Evolutionary conservation across 1,284 basidiomycete species (phyloP).

Genomic region (Microbotryum lychnidis-dioicae): DNA sequence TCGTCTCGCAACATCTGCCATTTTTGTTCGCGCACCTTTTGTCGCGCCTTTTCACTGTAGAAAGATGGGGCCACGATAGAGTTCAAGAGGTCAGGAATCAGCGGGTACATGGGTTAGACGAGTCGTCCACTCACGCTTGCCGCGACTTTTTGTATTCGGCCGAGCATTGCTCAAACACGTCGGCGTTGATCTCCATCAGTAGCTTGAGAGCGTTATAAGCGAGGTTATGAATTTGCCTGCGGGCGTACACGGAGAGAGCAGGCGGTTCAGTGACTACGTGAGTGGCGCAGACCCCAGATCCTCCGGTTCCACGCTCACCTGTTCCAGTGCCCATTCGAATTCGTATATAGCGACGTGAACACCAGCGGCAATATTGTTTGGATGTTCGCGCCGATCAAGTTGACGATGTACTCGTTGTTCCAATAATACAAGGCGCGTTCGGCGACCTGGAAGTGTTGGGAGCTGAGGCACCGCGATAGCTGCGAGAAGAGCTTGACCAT

Average conservation of each 20-base stretch:
- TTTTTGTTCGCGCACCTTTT: slow-evolving; percentile 29
- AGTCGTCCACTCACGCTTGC: slow-evolving; percentile 55
- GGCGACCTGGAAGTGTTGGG: slow-evolving; percentile 98
- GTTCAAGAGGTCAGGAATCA: neutral
- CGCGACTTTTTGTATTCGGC: slow-evolving; percentile 87
- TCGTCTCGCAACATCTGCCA: slow-evolving; percentile 31
- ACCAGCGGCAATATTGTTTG: slow-evolving; percentile 85
- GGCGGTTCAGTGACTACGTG: neutral
- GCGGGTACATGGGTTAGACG: too few relatives aligned
- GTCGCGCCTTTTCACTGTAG: slow-evolving; percentile 30
- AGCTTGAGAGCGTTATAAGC: slow-evolving; percentile 97
- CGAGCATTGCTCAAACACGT: slow-evolving; percentile 82
- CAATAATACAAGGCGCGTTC: slow-evolving; percentile 89
- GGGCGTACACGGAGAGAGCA: too few relatives aligned
- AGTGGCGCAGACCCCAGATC: slow-evolving; percentile 1
- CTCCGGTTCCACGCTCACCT: slow-evolving; percentile 54
- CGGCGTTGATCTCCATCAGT: slow-evolving; percentile 97
- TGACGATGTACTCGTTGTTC: slow-evolving; percentile 99
- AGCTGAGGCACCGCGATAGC: slow-evolving; percentile 93
- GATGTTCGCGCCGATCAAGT: slow-evolving; percentile 96
- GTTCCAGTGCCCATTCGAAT: slow-evolving; percentile 98
- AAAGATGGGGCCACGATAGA: neutral
- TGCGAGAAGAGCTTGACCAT: slow-evolving; percentile 90
- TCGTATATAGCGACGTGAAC: slow-evolving; percentile 94
- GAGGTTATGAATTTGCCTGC: slow-evolving; percentile 90